Evolutionary conservation across 2,329 filamentous ascomycete genomes (phyloP).

Genomic region (Hymenoscyphus linearis): DNA sequence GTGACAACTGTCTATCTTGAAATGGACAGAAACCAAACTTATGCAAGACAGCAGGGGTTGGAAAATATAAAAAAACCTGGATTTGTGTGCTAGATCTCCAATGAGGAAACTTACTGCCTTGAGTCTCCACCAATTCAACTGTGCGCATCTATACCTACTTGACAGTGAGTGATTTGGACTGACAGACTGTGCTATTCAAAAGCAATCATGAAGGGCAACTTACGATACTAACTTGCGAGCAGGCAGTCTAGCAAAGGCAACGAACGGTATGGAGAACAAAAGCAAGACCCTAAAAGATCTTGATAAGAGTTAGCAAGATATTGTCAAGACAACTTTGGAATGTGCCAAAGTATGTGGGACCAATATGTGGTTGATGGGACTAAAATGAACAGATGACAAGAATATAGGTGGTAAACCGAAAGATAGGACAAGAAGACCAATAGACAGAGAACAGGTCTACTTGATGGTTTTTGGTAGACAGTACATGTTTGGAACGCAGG

Average conservation of each 20-base stretch:
- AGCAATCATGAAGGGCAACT: not conserved
- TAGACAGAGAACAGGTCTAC: not conserved
- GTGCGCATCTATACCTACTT: not conserved
- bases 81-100: not conserved
- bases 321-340: not conserved
- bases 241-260: not conserved
- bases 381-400: not conserved
- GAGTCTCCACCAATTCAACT: not conserved
- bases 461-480: not conserved
- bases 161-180: not conserved
- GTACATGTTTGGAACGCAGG: not conserved
- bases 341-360: not conserved
- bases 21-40: not conserved
- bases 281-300: not conserved
- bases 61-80: constrained; percentile 1
- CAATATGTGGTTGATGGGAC: not conserved
- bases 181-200: not conserved
- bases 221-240: not conserved
- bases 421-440: not conserved
- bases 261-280: not conserved
- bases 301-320: not conserved
- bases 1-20: constrained; percentile 10
- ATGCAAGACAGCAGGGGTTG: constrained; percentile 2
- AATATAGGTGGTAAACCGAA: not conserved
- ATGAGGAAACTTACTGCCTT: not conserved